These are phyloP conservation scores for Cyclostephanos tholiformis DNA, from an alignment of 108 stramenopile species.

Conservation along the genomic window DNA sequence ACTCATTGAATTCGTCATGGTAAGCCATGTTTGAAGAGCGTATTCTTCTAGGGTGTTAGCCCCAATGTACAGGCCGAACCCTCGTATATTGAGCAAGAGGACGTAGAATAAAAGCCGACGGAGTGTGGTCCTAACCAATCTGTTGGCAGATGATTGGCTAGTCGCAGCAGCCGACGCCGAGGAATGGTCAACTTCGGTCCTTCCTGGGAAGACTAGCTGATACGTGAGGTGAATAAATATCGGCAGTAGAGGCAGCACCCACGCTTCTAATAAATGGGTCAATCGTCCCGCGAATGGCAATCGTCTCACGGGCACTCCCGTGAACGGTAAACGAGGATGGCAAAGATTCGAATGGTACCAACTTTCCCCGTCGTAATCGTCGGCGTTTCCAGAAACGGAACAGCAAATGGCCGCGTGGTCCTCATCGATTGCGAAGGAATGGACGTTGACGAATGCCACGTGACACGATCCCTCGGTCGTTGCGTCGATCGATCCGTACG, in stretches of 20 bases:
- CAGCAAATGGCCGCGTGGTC: conserved; percentile 61
- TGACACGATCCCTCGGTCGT: conserved; percentile 32
- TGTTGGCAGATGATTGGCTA: background rate
- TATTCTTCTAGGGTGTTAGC: conserved; percentile 67
- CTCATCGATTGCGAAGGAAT: conserved; percentile 57
- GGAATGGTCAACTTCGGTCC: conserved; percentile 1
- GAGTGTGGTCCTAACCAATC: conserved; percentile 14
- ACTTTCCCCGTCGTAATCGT: conserved; percentile 1
- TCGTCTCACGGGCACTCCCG: conserved; percentile 20
- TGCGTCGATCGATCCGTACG: background rate
- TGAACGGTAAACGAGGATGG: conserved; percentile 30
- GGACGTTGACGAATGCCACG: conserved; percentile 71
- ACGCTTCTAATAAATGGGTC: conserved; percentile 70
- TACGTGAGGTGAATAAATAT: conserved; percentile 57
- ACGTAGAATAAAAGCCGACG: conserved; percentile 64
- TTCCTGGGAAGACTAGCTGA: conserved; percentile 24
- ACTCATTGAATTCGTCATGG: conserved; percentile 36
- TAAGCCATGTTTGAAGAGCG: conserved; percentile 35
- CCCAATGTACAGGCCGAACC: conserved; percentile 65
- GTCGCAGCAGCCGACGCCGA: background rate
- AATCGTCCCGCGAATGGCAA: conserved; percentile 62
- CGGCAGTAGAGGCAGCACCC: conserved; percentile 80
- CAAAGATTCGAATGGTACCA: conserved; percentile 37
- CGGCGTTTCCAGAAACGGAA: background rate
- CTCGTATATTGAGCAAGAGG: conserved; percentile 63